Evolutionary conservation across 169 alveolate species (phyloP).

Genomic region (Pseudocohnilembus persalinus): DNA sequence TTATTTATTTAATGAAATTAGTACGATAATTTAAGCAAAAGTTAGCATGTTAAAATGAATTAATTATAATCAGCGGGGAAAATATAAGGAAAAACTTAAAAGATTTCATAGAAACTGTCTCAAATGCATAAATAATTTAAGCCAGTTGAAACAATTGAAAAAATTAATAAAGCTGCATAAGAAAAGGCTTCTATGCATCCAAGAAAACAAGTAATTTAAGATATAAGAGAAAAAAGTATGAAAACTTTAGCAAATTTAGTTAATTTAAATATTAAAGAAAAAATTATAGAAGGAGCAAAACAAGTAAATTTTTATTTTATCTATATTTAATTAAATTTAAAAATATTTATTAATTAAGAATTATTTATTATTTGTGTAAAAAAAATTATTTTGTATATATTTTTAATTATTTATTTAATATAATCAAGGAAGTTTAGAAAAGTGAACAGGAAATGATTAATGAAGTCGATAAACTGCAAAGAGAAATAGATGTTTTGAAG

Average conservation of each 20-base stretch:
- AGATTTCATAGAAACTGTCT: background rate
- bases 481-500: background rate
- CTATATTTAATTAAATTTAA: no score
- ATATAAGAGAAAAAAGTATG: background rate
- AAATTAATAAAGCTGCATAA: background rate
- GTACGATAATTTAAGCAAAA: background rate
- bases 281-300: background rate
- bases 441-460: background rate
- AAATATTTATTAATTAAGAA: no score
- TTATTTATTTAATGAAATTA: no score
- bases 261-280: background rate
- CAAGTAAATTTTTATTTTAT: no score
- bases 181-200: background rate
- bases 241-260: background rate
- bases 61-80: background rate
- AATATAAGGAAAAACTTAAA: background rate
- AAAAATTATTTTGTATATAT: no score
- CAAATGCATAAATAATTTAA: background rate
- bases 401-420: no score
- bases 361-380: no score
- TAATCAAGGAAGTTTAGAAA: background rate
- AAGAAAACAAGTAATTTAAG: background rate
- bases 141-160: background rate
- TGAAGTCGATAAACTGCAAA: background rate
- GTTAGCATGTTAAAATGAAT: background rate